These are phyloP conservation scores for Sugiyamaella qingdaonensis DNA, from an alignment of 805 yeast genomes.

Conservation along the genomic window DNA sequence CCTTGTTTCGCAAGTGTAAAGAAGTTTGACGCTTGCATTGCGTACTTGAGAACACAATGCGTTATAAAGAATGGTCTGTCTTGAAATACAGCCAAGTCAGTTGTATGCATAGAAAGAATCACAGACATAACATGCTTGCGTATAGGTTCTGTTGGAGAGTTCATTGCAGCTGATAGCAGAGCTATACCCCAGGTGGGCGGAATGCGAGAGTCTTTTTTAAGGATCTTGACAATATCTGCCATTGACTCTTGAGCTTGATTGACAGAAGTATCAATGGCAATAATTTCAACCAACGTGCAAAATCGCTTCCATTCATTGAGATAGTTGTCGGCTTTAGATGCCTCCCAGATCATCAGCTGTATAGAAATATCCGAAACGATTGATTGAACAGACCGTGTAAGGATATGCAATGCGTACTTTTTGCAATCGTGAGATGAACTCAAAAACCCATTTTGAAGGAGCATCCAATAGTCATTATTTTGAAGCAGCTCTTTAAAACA, in stretches of 20 bases:
- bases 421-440: slow-evolving; percentile 60
- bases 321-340: slow-evolving; percentile 27
- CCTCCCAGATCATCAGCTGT: slow-evolving; percentile 46
- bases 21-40: slow-evolving; percentile 62
- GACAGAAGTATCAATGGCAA: slow-evolving; percentile 79
- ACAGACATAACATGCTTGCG: slow-evolving; percentile 57
- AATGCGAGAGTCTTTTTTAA: slow-evolving; percentile 46
- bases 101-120: slow-evolving; percentile 47
- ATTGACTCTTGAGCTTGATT: slow-evolving; percentile 81
- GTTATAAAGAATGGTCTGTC: slow-evolving; percentile 40
- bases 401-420: slow-evolving; percentile 61
- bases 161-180: slow-evolving; percentile 70
- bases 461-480: slow-evolving; percentile 47
- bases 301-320: slow-evolving; percentile 65
- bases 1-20: slow-evolving; percentile 33
- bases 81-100: slow-evolving; percentile 46
- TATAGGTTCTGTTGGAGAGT: slow-evolving; percentile 73
- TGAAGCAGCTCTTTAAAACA: slow-evolving; percentile 14
- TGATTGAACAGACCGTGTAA: slow-evolving; percentile 56
- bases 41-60: slow-evolving; percentile 49
- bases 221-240: slow-evolving; percentile 53
- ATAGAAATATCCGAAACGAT: slow-evolving; percentile 30
- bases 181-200: slow-evolving; percentile 70
- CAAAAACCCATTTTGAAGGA: slow-evolving; percentile 53
- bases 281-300: slow-evolving; percentile 69